Conservation (phyloP, 768 basidiomycete genomes). For the Coprinopsis cinerea region DNA sequence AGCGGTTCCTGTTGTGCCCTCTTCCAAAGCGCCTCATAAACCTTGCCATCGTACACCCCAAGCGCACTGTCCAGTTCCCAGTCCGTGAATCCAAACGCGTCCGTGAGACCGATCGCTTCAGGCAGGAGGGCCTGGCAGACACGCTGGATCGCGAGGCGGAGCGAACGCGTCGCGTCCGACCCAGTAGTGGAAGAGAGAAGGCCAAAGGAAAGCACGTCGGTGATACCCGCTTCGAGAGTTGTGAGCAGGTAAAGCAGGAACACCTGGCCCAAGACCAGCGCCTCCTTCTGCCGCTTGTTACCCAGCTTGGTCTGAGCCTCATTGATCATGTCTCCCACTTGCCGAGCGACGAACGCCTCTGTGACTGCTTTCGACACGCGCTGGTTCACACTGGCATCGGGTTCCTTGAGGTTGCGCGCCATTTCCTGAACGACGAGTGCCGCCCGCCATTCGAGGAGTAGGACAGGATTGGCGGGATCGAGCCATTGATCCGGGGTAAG, state of each 20-base stretch:
- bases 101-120: conserved; percentile 60
- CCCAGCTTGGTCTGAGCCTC: conserved; percentile 17
- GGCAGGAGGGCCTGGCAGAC: conserved; percentile 51
- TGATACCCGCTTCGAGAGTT: conserved; percentile 46
- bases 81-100: conserved; percentile 70
- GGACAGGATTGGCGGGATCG: conserved; percentile 33
- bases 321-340: conserved; percentile 44
- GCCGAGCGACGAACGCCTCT: conserved; percentile 61
- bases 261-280: conserved; percentile 30
- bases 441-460: conserved; percentile 61
- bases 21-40: conserved; percentile 64
- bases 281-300: conserved; percentile 14
- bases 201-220: conserved; percentile 54
- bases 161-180: conserved; percentile 37
- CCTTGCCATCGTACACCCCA: conserved; percentile 57
- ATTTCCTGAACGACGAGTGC: conserved; percentile 49
- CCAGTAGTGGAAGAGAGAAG: conserved; percentile 26
- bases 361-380: conserved; percentile 58
- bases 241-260: conserved; percentile 53
- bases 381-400: conserved; percentile 52
- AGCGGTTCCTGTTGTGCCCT: conserved; percentile 54
- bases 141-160: conserved; percentile 45
- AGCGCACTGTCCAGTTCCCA: conserved; percentile 71
- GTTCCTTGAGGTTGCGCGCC: conserved; percentile 28
- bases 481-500: conserved; percentile 24